These are phyloP conservation scores for Brassica balearica DNA, from an alignment of 441 rosid species.

Conservation along the genomic window DNA sequence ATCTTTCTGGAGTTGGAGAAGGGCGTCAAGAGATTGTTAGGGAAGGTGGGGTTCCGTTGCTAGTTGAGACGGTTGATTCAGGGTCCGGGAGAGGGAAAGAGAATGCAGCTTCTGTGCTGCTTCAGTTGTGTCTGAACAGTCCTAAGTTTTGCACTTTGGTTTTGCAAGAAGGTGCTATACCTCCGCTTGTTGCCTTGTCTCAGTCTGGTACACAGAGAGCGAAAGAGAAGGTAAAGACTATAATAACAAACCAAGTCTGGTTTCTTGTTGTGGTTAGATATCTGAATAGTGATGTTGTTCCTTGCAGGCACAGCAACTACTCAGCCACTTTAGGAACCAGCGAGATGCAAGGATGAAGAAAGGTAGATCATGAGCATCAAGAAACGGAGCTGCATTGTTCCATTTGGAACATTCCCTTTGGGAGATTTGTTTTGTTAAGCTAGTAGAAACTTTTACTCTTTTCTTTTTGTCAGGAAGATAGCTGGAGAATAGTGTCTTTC, in stretches of 20 bases:
- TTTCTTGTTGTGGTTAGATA: slow-evolving; percentile 20
- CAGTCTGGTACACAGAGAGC: slow-evolving; percentile 96
- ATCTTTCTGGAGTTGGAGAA: slow-evolving; percentile 79
- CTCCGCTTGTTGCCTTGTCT: slow-evolving; percentile 93
- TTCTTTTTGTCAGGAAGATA: slow-evolving; percentile 34
- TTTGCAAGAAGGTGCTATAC: slow-evolving; percentile 95
- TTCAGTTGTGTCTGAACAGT: slow-evolving; percentile 80
- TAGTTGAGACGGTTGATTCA: slow-evolving; percentile 82
- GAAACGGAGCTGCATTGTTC: slow-evolving; percentile 21
- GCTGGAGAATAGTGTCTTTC: slow-evolving; percentile 32
- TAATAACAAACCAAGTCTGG: not conserved
- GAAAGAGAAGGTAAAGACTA: slow-evolving; percentile 78
- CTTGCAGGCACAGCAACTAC: slow-evolving; percentile 92
- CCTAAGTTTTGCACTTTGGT: slow-evolving; percentile 85
- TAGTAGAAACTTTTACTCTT: slow-evolving; percentile 2
- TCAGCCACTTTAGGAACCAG: slow-evolving; percentile 90
- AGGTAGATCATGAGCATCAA: slow-evolving; percentile 60
- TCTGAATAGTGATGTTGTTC: slow-evolving; percentile 17
- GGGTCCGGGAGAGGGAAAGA: slow-evolving; percentile 94
- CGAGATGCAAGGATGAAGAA: slow-evolving; percentile 70
- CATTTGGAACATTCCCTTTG: slow-evolving; percentile 17
- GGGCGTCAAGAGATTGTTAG: slow-evolving; percentile 70
- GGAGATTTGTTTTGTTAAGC: slow-evolving; percentile 27
- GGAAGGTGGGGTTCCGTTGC: slow-evolving; percentile 78
- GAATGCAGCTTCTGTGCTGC: slow-evolving; percentile 80